phyloP scores from a whole-genome alignment of 2,329 filamentous ascomycete genomes.

The Sordariomycetes sp. region DNA sequence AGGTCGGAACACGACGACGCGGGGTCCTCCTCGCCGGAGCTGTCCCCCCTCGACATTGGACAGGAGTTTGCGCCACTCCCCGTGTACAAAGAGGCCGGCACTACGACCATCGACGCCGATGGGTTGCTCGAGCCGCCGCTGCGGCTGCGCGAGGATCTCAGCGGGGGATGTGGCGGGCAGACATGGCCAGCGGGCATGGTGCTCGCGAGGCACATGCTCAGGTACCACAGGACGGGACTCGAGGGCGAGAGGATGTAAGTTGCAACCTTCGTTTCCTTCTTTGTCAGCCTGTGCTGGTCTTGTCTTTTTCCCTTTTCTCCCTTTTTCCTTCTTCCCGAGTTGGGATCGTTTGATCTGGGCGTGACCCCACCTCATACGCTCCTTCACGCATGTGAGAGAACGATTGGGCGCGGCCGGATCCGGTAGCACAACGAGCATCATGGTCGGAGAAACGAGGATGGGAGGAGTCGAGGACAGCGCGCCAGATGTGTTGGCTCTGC shows the following conservation, averaged over 20 bases:
- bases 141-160: conserved; percentile 71
- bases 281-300: background rate
- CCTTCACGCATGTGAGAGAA: background rate
- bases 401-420: background rate
- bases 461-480: conserved; percentile 3
- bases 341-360: no score
- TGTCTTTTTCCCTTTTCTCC: no score
- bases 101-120: conserved; percentile 49
- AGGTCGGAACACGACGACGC: background rate
- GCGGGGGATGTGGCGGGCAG: conserved; percentile 81
- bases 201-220: conserved; percentile 73
- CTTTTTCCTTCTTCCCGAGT: no score
- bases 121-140: conserved; percentile 59
- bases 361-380: background rate
- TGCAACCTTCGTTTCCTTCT: conserved; percentile 2
- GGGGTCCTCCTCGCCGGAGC: conserved; percentile 28
- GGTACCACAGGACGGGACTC: conserved; percentile 53
- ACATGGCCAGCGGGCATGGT: conserved; percentile 92
- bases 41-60: conserved; percentile 36
- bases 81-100: conserved; percentile 39
- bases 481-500: conserved; percentile 6
- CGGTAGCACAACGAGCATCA: background rate
- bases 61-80: conserved; percentile 47
- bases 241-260: conserved; percentile 60
- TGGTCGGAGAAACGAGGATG: background rate